Evolutionary conservation across 257 asterid genomes (phyloP).

Genomic region (Mentha longifolia): DNA sequence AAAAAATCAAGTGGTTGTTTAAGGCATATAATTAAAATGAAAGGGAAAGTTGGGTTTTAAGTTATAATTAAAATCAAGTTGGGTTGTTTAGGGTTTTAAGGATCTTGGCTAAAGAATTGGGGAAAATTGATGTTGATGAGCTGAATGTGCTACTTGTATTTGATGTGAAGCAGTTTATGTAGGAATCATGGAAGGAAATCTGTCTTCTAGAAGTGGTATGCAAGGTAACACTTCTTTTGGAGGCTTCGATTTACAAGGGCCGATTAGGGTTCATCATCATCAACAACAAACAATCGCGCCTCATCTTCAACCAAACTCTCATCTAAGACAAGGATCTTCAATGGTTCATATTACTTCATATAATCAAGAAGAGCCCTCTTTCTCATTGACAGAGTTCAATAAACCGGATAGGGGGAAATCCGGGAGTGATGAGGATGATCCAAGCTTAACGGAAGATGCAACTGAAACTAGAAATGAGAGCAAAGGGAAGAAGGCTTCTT

Average conservation of each 20-base stretch:
- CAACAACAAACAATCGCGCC: conserved; percentile 43
- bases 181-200: conserved; percentile 49
- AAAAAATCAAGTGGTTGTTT: conserved; percentile 10
- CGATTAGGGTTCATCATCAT: conserved; percentile 50
- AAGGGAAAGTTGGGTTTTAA: not conserved
- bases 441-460: conserved; percentile 56
- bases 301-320: conserved; percentile 41
- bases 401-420: conserved; percentile 53
- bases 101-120: conserved; percentile 15
- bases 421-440: conserved; percentile 76
- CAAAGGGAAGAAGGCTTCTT: conserved; percentile 57
- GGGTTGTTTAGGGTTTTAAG: conserved; percentile 27
- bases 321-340: conserved; percentile 46
- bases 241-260: conserved; percentile 55
- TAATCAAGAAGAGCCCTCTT: conserved; percentile 48
- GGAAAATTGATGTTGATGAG: conserved; percentile 18
- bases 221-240: conserved; percentile 51
- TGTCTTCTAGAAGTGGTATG: conserved; percentile 52
- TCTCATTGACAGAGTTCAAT: conserved; percentile 43
- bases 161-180: not conserved
- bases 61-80: not conserved
- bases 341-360: conserved; percentile 49
- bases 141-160: conserved; percentile 28
- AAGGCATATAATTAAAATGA: not conserved
- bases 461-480: conserved; percentile 35